phyloP scores from a whole-genome alignment of 176 grass and related monocot species.

The Paspalum notatum region DNA sequence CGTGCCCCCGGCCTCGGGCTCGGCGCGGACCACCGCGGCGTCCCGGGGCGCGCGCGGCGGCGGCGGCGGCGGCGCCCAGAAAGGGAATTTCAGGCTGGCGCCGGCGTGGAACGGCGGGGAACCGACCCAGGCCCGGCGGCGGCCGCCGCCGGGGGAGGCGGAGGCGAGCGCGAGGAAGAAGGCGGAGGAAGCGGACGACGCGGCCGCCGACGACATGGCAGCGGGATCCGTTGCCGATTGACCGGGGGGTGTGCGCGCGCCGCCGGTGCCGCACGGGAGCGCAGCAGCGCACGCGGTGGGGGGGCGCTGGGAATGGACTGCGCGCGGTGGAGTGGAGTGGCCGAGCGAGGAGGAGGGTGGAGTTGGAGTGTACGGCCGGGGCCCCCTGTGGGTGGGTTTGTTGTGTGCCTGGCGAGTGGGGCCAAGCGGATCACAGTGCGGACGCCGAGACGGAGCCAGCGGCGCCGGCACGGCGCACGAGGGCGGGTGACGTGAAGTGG shows the following conservation, averaged over 20 bases:
- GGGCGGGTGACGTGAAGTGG: background rate
- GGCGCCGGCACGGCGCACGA: constrained; percentile 24
- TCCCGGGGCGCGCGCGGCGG: background rate
- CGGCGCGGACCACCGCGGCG: constrained; percentile 11
- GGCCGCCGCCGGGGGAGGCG: constrained; percentile 1
- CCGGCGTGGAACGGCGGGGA: background rate
- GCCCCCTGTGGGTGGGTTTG: background rate
- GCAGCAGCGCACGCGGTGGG: background rate
- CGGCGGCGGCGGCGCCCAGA: constrained; percentile 4
- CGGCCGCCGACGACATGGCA: constrained; percentile 43
- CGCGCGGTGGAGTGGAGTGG: background rate
- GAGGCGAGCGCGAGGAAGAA: constrained; percentile 49
- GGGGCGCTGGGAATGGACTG: background rate
- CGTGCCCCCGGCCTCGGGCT: background rate
- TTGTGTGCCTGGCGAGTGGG: background rate
- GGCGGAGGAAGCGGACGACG: constrained; percentile 29
- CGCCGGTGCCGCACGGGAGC: background rate
- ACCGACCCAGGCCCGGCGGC: background rate
- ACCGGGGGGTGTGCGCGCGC: background rate
- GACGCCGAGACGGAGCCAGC: background rate
- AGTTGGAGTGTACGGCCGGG: constrained; percentile 13
- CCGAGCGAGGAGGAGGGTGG: background rate
- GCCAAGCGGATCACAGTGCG: constrained; percentile 11
- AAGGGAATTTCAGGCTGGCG: background rate
- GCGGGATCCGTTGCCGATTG: constrained; percentile 17